These are phyloP conservation scores for Pythium scleroteichum DNA, from an alignment of 352 stramenopile species.

Conservation along the genomic window DNA sequence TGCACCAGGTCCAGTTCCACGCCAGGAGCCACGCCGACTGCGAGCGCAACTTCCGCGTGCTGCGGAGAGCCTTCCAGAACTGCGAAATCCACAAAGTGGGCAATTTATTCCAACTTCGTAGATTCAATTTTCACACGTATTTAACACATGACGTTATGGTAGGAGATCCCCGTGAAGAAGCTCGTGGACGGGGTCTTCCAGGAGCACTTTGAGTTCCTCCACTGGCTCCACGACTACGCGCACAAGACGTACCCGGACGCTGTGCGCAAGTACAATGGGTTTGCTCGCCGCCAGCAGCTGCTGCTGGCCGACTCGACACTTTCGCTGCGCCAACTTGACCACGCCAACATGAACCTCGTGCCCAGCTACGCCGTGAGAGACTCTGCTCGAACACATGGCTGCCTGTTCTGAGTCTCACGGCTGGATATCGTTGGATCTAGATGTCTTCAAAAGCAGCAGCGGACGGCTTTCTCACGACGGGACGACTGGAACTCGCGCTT, in stretches of 20 bases:
- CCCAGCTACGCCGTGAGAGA: conserved; percentile 49
- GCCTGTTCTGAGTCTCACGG: no score
- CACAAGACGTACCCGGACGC: conserved; percentile 67
- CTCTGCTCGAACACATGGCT: neutral
- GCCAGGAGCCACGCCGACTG: conserved; percentile 49
- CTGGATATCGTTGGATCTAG: neutral
- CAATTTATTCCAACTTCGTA: no score
- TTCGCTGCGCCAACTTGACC: conserved; percentile 32
- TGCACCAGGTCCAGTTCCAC: conserved; percentile 65
- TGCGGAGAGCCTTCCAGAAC: conserved; percentile 52
- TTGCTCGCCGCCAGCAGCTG: conserved; percentile 53
- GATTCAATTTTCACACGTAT: no score
- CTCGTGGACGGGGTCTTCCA: conserved; percentile 72
- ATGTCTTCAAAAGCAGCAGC: conserved; percentile 10
- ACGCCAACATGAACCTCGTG: conserved; percentile 61
- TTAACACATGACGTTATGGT: no score
- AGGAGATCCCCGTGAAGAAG: conserved; percentile 73
- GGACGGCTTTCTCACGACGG: conserved; percentile 2
- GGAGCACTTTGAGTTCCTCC: conserved; percentile 82
- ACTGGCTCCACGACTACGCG: conserved; percentile 84
- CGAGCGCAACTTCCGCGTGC: conserved; percentile 65
- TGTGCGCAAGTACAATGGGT: conserved; percentile 53
- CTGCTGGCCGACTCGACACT: conserved; percentile 14
- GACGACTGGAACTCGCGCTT: conserved; percentile 7
- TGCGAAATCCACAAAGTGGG: conserved; percentile 64